Evolutionary conservation across 2,329 filamentous ascomycete genomes (phyloP).

Genomic region (Ophiostoma sp.): DNA sequence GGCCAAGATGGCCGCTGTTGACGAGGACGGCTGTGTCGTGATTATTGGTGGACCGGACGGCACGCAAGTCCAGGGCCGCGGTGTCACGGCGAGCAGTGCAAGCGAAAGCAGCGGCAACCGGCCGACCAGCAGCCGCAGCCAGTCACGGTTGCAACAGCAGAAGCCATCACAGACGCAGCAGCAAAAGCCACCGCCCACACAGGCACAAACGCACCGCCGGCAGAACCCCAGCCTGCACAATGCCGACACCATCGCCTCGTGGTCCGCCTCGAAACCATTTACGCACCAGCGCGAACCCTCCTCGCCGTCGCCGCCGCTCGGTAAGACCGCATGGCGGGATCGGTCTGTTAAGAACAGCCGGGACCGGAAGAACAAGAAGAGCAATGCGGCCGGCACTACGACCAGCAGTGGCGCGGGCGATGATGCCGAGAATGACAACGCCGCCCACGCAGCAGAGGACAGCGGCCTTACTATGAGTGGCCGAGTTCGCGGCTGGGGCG

Average conservation of each 20-base stretch:
- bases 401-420: conserved; percentile 19
- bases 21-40: conserved; percentile 26
- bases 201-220: neutral
- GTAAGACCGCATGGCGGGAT: conserved; percentile 22
- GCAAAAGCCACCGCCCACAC: neutral
- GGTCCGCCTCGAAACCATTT: conserved; percentile 4
- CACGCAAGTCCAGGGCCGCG: conserved; percentile 23
- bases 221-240: neutral
- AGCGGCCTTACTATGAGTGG: conserved; percentile 26
- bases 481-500: conserved; percentile 20
- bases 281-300: conserved; percentile 29
- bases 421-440: conserved; percentile 36
- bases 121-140: conserved; percentile 18
- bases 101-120: conserved; percentile 35
- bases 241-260: neutral
- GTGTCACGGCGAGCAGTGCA: conserved; percentile 18
- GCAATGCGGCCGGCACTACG: neutral
- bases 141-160: conserved; percentile 20
- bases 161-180: neutral
- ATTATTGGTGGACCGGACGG: conserved; percentile 26
- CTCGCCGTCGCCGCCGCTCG: conserved; percentile 29
- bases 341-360: conserved; percentile 8
- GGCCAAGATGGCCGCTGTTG: conserved; percentile 80
- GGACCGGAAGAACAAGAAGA: conserved; percentile 41
- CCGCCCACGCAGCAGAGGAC: conserved; percentile 35